phyloP scores from a whole-genome alignment of 495 filamentous ascomycete genomes.

The Penicillium paradoxum region DNA sequence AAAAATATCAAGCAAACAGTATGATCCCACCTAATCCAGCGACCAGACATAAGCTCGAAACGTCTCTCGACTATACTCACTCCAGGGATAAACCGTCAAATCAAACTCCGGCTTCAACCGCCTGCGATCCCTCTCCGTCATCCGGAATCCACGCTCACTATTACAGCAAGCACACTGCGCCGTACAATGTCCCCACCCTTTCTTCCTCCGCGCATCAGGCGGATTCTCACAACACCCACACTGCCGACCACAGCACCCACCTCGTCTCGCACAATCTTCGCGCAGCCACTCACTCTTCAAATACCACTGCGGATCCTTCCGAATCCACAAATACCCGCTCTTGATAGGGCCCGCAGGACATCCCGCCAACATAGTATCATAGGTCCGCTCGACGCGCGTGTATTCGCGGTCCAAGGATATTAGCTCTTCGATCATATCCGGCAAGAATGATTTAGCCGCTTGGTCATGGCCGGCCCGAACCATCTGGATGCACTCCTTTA shows the following conservation, averaged over 20 bases:
- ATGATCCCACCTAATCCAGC: neutral
- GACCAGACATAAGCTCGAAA: conserved; percentile 8
- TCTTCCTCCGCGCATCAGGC: neutral
- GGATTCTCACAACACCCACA: conserved; percentile 2
- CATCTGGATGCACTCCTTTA: conserved; percentile 1
- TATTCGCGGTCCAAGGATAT: conserved; percentile 2
- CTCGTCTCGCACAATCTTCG: conserved; percentile 1
- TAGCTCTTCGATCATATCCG: neutral
- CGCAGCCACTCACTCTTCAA: conserved; percentile 1
- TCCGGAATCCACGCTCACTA: neutral
- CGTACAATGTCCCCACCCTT: conserved; percentile 10
- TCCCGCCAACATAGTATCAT: neutral
- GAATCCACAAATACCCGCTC: conserved; percentile 3
- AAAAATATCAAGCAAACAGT: neutral
- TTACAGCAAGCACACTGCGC: conserved; percentile 5
- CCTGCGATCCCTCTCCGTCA: neutral
- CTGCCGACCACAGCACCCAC: conserved; percentile 7
- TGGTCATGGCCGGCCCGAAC: neutral
- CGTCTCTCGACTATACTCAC: conserved; percentile 3
- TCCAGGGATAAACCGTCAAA: conserved; percentile 3
- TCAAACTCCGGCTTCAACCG: conserved; percentile 3
- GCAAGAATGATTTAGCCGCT: neutral
- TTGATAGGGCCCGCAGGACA: conserved; percentile 1
- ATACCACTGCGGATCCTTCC: conserved; percentile 2
- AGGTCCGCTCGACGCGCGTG: neutral